phyloP scores from a whole-genome alignment of 495 filamentous ascomycete species.

The Trichoderma erinaceum region DNA sequence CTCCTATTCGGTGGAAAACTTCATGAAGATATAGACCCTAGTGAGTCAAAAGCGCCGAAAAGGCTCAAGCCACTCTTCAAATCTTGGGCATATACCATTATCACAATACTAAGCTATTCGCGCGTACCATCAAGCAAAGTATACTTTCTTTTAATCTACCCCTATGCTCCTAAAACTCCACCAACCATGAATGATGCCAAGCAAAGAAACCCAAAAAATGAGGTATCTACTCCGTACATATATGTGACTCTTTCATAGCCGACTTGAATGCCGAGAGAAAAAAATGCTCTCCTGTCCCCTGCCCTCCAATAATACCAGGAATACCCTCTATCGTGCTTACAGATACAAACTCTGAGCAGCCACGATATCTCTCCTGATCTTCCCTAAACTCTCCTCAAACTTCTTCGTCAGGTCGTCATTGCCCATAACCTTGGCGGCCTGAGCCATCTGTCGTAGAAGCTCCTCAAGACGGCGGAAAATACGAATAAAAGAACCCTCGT shows the following conservation, averaged over 20 bases:
- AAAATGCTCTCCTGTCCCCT: no score
- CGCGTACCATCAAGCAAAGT: no score
- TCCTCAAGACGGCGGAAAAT: conserved; percentile 94
- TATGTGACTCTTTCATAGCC: no score
- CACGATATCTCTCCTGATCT: conserved; percentile 87
- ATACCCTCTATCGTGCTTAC: conserved; percentile 30
- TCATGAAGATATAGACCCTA: no score
- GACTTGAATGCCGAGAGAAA: no score
- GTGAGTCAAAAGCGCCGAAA: no score
- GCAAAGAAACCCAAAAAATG: not conserved
- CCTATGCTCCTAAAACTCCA: no score
- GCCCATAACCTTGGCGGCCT: conserved; percentile 95
- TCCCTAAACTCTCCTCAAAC: conserved; percentile 78
- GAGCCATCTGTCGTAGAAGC: conserved; percentile 93
- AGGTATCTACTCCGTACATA: no score
- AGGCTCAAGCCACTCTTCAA: not conserved
- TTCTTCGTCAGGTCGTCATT: conserved; percentile 83
- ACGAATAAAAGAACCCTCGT: conserved; percentile 92
- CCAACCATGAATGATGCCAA: not conserved
- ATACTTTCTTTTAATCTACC: no score
- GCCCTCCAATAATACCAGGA: not conserved
- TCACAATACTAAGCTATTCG: no score
- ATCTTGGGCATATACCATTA: not conserved
- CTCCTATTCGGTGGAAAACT: no score
- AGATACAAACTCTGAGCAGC: conserved; percentile 89